Conservation (phyloP, 2,329 filamentous ascomycete species). For the Malbranchea cinnamomea region DNA sequence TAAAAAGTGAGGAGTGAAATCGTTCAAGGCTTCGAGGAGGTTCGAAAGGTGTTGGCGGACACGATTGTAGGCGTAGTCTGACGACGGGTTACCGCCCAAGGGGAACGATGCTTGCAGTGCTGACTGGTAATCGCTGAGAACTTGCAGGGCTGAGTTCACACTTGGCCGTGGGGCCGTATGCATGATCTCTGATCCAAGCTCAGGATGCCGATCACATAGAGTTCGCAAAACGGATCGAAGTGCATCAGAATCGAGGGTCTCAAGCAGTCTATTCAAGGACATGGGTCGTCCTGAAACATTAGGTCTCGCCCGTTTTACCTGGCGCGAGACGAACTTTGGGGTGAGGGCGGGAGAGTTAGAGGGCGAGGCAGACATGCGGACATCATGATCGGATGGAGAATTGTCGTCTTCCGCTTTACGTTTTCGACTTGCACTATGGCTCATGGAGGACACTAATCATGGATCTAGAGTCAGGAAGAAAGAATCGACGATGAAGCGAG, state of each 20-base stretch:
- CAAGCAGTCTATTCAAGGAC: conserved; percentile 62
- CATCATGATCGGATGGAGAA: conserved; percentile 41
- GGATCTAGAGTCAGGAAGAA: conserved; percentile 7
- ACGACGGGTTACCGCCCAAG: conserved; percentile 65
- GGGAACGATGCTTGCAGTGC: conserved; percentile 68
- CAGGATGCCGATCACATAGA: conserved; percentile 79
- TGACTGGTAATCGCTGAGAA: conserved; percentile 68
- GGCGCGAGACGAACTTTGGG: conserved; percentile 52
- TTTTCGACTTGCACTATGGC: conserved; percentile 44
- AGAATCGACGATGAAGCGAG: conserved; percentile 9
- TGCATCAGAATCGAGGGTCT: conserved; percentile 77
- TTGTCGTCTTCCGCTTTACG: conserved; percentile 70
- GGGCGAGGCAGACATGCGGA: conserved; percentile 86
- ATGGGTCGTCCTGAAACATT: conserved; percentile 56
- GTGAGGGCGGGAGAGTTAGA: conserved; percentile 63
- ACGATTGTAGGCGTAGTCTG: conserved; percentile 90
- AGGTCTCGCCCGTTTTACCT: conserved; percentile 51
- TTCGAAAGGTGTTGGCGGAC: conserved; percentile 67
- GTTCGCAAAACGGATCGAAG: conserved; percentile 75
- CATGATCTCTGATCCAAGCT: conserved; percentile 72
- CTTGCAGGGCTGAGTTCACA: conserved; percentile 61
- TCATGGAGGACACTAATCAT: conserved; percentile 23
- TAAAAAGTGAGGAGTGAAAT: conserved; percentile 91
- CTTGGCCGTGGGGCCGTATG: conserved; percentile 75
- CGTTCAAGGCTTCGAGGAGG: conserved; percentile 75